These are phyloP conservation scores for Pleodorina starrii DNA, from an alignment of 139 green algal species.

Conservation along the genomic window DNA sequence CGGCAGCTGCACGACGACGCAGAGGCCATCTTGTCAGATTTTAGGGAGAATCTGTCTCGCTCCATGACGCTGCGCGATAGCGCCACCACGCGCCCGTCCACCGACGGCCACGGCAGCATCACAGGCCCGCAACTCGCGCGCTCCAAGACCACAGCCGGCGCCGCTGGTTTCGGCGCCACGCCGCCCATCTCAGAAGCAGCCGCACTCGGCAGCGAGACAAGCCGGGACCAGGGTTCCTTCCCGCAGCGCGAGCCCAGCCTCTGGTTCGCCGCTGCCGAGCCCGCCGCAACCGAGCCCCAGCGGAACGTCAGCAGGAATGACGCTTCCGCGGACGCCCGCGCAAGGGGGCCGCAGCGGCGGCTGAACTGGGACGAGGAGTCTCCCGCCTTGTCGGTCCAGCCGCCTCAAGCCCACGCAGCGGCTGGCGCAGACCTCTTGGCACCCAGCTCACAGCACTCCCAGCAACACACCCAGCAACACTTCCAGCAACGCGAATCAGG, in stretches of 20 bases:
- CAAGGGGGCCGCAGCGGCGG: neutral
- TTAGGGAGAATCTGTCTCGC: neutral
- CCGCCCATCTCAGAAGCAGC: no score
- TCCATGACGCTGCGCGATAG: neutral
- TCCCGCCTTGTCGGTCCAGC: neutral
- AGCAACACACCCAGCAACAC: neutral
- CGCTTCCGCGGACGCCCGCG: neutral
- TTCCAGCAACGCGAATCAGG: neutral
- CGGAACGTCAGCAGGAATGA: no score
- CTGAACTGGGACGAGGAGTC: slow-evolving; percentile 5
- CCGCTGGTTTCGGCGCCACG: neutral
- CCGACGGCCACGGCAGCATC: neutral
- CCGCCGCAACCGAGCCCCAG: no score
- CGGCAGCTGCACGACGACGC: slow-evolving; percentile 25
- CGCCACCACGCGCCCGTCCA: neutral
- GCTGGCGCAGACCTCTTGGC: no score
- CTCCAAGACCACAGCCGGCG: neutral
- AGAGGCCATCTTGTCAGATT: slow-evolving; percentile 26
- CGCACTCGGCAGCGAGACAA: no score
- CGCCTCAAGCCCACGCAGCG: neutral
- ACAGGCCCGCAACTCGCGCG: neutral
- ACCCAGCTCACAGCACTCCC: no score
- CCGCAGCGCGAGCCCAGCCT: no score
- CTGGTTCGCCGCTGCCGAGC: no score
- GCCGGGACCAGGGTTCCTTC: no score